Evolutionary conservation across 345 rosid species (phyloP), one percentile per base, ranked within the genome.

Genomic region (Excoecaria cochinchinensis): DNA sequence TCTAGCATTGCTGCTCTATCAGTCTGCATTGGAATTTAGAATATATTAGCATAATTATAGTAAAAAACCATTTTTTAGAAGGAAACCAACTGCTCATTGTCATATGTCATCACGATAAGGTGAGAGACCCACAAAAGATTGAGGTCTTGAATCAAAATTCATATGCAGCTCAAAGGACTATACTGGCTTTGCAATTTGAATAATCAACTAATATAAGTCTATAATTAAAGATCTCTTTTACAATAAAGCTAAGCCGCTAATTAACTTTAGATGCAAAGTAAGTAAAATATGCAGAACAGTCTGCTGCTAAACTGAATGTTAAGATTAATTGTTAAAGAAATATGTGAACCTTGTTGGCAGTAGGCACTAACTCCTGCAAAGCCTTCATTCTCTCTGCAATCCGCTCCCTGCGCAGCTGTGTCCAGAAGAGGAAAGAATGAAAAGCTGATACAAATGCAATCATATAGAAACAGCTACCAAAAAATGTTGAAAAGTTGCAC

Each of bases 1-100:
- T 91, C 96, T 39, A 91, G 90, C 92, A 91, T 91, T 63, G 87
- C 87, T 67, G 97, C 97, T 77, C 90, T 87, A 66, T 91, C 97
- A 9, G 90, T 87, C 97, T 91, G 89, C 80, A 77, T 21, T n/a
- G 63, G 57, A 52, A 67, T 61, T 46, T 66, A 51, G 4, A 78
- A 31, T 24, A 60, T 51, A 66, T 77, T 51, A 60, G 52, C 47
- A 71, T 40, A 7, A 31, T 51, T 24, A 5, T 1, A 56, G 38
- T 47, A 65, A 71, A 63, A 42, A 38, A 24, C 21, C 31, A 48
- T 31, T 8, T 47, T 4, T 21, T 44, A 50, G 31, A 50, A 39
- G 22, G 53, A 51, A 61, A 51, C 69, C 31, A 11, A 13, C 39
- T 12, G 14, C 19, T 62, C 13, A 8, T 38, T 13, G 31, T 12